Percentiles rank a stretch among this genome's conserved stretches.
These are phyloP conservation scores for Glycine tomentella DNA, from an alignment of 306 rosid species.

Conservation along the genomic window DNA sequence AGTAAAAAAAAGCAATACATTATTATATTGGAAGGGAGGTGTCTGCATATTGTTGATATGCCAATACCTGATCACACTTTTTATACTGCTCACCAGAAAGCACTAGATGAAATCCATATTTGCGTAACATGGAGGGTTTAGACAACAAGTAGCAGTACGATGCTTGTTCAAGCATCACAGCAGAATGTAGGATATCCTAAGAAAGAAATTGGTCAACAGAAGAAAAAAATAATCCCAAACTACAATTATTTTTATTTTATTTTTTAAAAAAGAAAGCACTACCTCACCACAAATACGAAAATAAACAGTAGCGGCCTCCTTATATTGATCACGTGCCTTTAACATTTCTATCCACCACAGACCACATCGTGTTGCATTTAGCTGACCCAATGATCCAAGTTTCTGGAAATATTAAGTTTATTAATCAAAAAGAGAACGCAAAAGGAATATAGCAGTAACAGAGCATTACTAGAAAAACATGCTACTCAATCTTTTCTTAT, in stretches of 20 bases:
- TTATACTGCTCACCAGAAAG: conserved; percentile 98
- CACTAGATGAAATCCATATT: conserved; percentile 98
- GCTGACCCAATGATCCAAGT: conserved; percentile 82
- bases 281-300: conserved; percentile 97
- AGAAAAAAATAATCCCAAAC: conserved; percentile 43
- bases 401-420: conserved; percentile 69
- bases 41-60: conserved; percentile 35
- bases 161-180: conserved; percentile 99
- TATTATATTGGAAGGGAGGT: not conserved
- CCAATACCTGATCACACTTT: conserved; percentile 86
- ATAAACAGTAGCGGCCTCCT: conserved; percentile 91
- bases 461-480: conserved; percentile 28
- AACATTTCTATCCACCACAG: conserved; percentile 97
- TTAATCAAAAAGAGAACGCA: conserved; percentile 34
- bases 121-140: conserved; percentile 92
- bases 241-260: not conserved
- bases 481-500: conserved; percentile 11
- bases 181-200: conserved; percentile 91
- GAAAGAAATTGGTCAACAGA: conserved; percentile 50
- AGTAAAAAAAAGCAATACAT: conserved; percentile 39
- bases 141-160: conserved; percentile 90
- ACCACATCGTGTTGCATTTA: conserved; percentile 90
- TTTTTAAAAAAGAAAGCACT: conserved; percentile 32
- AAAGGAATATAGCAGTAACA: conserved; percentile 39
- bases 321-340: conserved; percentile 81